These are phyloP conservation scores for Babesia bovis DNA, from an alignment of 169 alveolate genomes.

Conservation along the genomic window DNA sequence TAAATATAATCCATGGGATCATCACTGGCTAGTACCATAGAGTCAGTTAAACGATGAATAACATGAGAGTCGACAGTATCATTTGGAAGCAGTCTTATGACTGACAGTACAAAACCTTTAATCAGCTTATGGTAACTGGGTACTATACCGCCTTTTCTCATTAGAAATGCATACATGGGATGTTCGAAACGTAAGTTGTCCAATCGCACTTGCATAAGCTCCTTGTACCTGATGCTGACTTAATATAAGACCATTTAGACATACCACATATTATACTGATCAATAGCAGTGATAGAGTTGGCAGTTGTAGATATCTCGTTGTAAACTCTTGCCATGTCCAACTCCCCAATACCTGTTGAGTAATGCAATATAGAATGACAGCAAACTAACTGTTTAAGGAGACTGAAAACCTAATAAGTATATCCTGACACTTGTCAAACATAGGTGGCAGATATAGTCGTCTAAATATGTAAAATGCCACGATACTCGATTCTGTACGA, in stretches of 20 bases:
- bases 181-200: conserved; percentile 49
- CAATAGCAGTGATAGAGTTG: conserved; percentile 49
- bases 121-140: conserved; percentile 49
- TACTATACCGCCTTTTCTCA: conserved; percentile 19
- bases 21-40: conserved; percentile 27
- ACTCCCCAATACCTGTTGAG: background rate
- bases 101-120: conserved; percentile 40
- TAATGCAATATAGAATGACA: background rate
- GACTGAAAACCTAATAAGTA: conserved; percentile 31
- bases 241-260: background rate
- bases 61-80: conserved; percentile 18
- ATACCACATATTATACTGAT: conserved; percentile 29
- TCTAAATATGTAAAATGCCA: conserved; percentile 43
- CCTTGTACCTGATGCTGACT: conserved; percentile 43
- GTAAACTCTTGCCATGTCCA: background rate
- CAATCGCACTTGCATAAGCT: conserved; percentile 41
- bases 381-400: conserved; percentile 4
- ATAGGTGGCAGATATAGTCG: conserved; percentile 64
- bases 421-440: conserved; percentile 61
- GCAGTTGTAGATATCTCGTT: conserved; percentile 54
- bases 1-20: conserved; percentile 65
- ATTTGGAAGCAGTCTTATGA: conserved; percentile 39
- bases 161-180: conserved; percentile 40
- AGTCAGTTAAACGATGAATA: background rate
- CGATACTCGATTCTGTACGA: conserved; percentile 15